phyloP scores from a whole-genome alignment of 1,284 basidiomycete genomes.

The Pseudozyma hubeiensis region DNA sequence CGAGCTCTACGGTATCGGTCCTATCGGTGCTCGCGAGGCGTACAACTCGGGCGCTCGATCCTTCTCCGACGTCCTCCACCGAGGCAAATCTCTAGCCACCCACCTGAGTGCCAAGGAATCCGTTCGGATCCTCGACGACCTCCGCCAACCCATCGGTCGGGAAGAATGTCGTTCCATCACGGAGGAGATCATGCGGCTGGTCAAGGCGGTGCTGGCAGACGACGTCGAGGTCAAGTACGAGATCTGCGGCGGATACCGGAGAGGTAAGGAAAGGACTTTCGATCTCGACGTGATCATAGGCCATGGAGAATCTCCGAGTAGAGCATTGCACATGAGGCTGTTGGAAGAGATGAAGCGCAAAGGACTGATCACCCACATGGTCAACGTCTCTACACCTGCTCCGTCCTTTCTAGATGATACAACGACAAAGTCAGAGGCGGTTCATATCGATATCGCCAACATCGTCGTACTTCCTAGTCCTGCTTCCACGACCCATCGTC shows the following conservation, averaged over 20 bases:
- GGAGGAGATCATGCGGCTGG: conserved; percentile 29
- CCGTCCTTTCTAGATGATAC: conserved; percentile 9
- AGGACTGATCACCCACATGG: conserved; percentile 48
- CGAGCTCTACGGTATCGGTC: conserved; percentile 64
- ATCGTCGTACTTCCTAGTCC: conserved; percentile 50
- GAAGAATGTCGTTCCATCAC: conserved; percentile 49
- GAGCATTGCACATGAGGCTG: conserved; percentile 36
- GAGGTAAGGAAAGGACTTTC: conserved; percentile 50
- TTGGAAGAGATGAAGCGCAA: conserved; percentile 39
- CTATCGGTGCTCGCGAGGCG: conserved; percentile 53
- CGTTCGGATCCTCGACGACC: conserved; percentile 51
- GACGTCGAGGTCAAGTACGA: conserved; percentile 27
- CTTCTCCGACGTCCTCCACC: conserved; percentile 55
- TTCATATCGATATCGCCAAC: conserved; percentile 55
- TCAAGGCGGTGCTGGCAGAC: conserved; percentile 13
- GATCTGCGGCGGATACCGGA: conserved; percentile 57
- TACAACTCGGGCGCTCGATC: conserved; percentile 58
- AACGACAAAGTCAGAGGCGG: not conserved
- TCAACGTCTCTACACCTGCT: conserved; percentile 48
- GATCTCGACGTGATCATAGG: conserved; percentile 61
- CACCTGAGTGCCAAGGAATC: conserved; percentile 45
- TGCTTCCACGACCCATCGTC: not conserved
- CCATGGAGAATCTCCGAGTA: conserved; percentile 12
- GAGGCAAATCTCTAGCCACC: conserved; percentile 44
- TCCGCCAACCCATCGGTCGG: conserved; percentile 42